These are phyloP conservation scores for Pelargonium cotyledonis DNA, from an alignment of 441 rosid species.

Conservation along the genomic window DNA sequence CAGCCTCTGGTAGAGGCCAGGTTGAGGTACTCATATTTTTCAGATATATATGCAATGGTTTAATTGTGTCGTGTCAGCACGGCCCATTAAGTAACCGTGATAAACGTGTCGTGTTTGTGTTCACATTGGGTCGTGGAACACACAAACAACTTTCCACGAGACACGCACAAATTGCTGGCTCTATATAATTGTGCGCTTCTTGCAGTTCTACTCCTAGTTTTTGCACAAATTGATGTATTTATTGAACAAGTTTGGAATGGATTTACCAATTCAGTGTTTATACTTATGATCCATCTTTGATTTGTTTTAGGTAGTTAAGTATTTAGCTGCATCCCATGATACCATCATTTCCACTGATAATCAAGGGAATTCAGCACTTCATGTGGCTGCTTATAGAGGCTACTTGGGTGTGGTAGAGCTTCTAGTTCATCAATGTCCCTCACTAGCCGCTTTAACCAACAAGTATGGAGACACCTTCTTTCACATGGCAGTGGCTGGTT, in stretches of 20 bases:
- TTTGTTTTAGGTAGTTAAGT: constrained; percentile 55
- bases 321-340: constrained; percentile 48
- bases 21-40: constrained; percentile 41
- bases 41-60: neutral
- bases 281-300: constrained; percentile 1
- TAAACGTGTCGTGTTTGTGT: too few species aligned
- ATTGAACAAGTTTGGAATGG: neutral
- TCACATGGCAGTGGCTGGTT: constrained; percentile 78
- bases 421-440: constrained; percentile 43
- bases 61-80: neutral
- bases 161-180: too few species aligned
- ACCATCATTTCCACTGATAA: constrained; percentile 43
- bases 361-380: constrained; percentile 79
- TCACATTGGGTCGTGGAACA: too few species aligned
- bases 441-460: constrained; percentile 40
- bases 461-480: constrained; percentile 70
- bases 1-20: constrained; percentile 82
- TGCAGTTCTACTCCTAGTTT: too few species aligned
- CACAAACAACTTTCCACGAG: too few species aligned
- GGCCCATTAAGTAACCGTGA: too few species aligned
- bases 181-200: too few species aligned
- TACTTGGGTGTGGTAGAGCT: constrained; percentile 46
- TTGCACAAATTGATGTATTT: neutral
- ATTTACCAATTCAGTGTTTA: neutral
- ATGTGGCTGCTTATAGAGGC: constrained; percentile 77